Percentiles rank a stretch among this genome's conserved stretches.
phyloP scores from a whole-genome alignment of 208 protist genomes.

The Entamoeba histolytica region DNA sequence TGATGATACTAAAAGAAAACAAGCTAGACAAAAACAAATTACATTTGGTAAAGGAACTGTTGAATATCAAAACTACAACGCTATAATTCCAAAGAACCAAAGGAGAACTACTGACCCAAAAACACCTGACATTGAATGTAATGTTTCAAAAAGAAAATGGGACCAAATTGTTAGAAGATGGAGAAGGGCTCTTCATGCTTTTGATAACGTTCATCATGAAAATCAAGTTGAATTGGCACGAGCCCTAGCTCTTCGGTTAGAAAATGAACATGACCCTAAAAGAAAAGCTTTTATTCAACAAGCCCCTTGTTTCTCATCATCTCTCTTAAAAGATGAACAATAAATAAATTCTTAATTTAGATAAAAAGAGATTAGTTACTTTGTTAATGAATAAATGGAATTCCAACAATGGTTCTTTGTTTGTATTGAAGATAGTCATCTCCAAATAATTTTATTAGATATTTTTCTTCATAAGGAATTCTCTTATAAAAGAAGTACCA shows the following conservation, averaged over 20 bases:
- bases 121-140: not conserved
- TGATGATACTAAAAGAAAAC: not conserved
- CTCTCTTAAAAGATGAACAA: not conserved
- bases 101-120: not conserved
- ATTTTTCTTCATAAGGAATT: constrained; percentile 7
- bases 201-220: not conserved
- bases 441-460: not conserved
- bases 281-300: not conserved
- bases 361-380: not conserved
- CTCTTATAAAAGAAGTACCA: constrained; percentile 3
- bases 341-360: too few relatives aligned
- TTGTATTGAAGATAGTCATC: not conserved
- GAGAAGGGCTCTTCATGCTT: not conserved
- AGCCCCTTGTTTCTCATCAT: not conserved
- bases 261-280: not conserved
- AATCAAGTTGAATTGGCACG: not conserved
- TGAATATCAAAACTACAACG: not conserved
- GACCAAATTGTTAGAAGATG: not conserved
- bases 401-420: not conserved
- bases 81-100: not conserved
- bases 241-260: not conserved
- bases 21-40: not conserved
- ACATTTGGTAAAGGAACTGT: not conserved
- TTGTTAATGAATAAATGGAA: not conserved
- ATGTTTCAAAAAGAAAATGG: not conserved